Evolutionary conservation across 164 flowering plant genomes (phyloP), one percentile per base, ranked within the genome.

Genomic region (Sedum album): DNA sequence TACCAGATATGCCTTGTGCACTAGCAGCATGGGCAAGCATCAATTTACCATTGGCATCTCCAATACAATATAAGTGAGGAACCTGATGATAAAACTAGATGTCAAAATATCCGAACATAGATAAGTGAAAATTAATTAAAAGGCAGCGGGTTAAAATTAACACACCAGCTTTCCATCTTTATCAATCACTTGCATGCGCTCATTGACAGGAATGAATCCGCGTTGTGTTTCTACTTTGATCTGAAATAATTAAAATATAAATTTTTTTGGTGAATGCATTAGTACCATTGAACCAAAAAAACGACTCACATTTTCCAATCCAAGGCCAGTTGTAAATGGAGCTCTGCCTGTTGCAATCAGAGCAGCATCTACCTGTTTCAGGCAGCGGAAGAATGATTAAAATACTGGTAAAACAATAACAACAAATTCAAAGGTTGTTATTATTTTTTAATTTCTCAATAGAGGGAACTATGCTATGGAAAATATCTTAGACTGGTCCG

Each of bases 11-110:
- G 79, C 99, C 99, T 76, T 95, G 97, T 66, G 99, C 97, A 80
- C 99, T 95, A 70, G 97, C 97, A 46, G 99, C 97, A 85, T 95
- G 99, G 70, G 97, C 97, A 80, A 95, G 95, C 99, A 95, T 95
- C 94, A 95, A 79, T 78, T 88, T 95, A 33, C 99, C 99, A 85
- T 95, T 95, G 60, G 99, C 97, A 86, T 95, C 99, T 73, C 99
- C 99, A 68, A 95, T 95, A 81, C 99, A 95, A 74, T 90, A 95
- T 66, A 95, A 60, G 77, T 95, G 82, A 79, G 97, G 97, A 73
- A 95, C 94, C 99, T 95, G 69, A 74, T 38, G 33, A 68, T 14
- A 23, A 65, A 70, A 11, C 38, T 13, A 10, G 23, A 38, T 39
- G 31, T 78, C 53, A 76, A n/a, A 73, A 48, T 44, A 18, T 63